Conservation (phyloP, 768 basidiomycete species). For the Rhodotorula paludigena region DNA sequence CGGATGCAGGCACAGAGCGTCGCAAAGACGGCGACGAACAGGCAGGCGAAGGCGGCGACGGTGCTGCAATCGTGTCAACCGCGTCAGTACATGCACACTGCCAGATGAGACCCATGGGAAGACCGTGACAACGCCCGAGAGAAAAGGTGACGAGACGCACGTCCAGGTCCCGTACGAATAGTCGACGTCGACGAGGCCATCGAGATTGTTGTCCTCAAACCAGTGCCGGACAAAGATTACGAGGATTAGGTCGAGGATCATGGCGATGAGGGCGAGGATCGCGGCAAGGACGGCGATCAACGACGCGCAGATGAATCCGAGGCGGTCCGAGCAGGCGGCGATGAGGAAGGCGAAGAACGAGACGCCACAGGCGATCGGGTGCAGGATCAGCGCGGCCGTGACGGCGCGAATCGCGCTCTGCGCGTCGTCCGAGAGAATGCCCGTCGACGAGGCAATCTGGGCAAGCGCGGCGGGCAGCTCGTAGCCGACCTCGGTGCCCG, state of each 20-base stretch:
- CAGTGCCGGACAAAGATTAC: conserved; percentile 42
- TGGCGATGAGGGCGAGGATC: conserved; percentile 41
- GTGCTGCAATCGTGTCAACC: no score
- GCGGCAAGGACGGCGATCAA: conserved; percentile 44
- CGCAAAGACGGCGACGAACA: conserved; percentile 19
- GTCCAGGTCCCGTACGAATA: conserved; percentile 9
- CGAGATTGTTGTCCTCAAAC: conserved; percentile 3
- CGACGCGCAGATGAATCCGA: conserved; percentile 46
- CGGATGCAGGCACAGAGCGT: conserved; percentile 18
- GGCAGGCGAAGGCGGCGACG: conserved; percentile 27
- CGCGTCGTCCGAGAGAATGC: not conserved
- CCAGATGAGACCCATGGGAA: no score
- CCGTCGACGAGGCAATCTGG: not conserved
- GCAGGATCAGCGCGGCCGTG: conserved; percentile 46
- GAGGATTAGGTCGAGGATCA: conserved; percentile 39
- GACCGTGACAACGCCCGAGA: not conserved
- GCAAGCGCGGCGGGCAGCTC: conserved; percentile 2
- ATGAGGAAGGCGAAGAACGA: conserved; percentile 46
- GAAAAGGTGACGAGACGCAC: conserved; percentile 1
- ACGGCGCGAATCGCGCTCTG: conserved; percentile 29
- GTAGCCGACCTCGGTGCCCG: conserved; percentile 13
- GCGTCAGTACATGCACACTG: no score
- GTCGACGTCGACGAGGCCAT: not conserved
- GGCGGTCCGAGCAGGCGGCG: conserved; percentile 43
- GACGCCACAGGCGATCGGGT: conserved; percentile 46